phyloP scores from a whole-genome alignment of 2,329 filamentous ascomycete genomes.

The Thielaviopsis ethacetica region DNA sequence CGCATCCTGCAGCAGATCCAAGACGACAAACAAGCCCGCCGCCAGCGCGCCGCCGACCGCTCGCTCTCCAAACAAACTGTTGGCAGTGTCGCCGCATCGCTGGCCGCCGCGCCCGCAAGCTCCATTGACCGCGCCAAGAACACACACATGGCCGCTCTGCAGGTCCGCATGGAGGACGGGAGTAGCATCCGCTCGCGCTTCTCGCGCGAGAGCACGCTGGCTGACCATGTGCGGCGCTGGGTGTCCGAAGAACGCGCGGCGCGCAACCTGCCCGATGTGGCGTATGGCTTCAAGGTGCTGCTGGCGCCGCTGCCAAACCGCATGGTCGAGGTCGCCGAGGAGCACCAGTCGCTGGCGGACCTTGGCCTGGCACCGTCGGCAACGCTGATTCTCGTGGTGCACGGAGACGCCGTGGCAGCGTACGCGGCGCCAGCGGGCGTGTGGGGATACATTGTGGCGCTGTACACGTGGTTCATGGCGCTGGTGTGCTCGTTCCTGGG shows the following conservation, averaged over 20 bases:
- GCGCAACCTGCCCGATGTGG: slow-evolving; percentile 30
- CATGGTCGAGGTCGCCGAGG: slow-evolving; percentile 58
- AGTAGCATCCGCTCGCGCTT: slow-evolving; percentile 62
- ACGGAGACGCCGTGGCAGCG: slow-evolving; percentile 31
- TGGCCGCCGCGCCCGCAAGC: slow-evolving; percentile 20
- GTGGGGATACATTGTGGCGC: slow-evolving; percentile 18
- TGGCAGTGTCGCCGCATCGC: slow-evolving; percentile 17
- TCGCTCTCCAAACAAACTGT: slow-evolving; percentile 16
- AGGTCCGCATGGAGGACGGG: slow-evolving; percentile 73
- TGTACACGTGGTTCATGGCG: slow-evolving; percentile 22
- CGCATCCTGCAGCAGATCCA: slow-evolving; percentile 62
- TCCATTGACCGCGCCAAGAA: slow-evolving; percentile 17
- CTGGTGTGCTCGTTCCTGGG: background rate
- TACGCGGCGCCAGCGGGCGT: slow-evolving; percentile 20
- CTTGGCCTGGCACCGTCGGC: slow-evolving; percentile 64
- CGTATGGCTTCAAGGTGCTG: slow-evolving; percentile 70
- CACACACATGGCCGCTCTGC: slow-evolving; percentile 36
- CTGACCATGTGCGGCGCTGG: slow-evolving; percentile 56
- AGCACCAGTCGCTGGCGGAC: slow-evolving; percentile 48
- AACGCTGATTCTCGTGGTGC: slow-evolving; percentile 66
- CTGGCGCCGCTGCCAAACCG: slow-evolving; percentile 62
- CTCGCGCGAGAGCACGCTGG: slow-evolving; percentile 43
- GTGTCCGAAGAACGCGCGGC: slow-evolving; percentile 48
- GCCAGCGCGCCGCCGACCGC: slow-evolving; percentile 26
- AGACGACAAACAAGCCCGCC: slow-evolving; percentile 56